Evolutionary conservation across 2,329 filamentous ascomycete genomes (phyloP).

Genomic region (Aspergillus sp.): DNA sequence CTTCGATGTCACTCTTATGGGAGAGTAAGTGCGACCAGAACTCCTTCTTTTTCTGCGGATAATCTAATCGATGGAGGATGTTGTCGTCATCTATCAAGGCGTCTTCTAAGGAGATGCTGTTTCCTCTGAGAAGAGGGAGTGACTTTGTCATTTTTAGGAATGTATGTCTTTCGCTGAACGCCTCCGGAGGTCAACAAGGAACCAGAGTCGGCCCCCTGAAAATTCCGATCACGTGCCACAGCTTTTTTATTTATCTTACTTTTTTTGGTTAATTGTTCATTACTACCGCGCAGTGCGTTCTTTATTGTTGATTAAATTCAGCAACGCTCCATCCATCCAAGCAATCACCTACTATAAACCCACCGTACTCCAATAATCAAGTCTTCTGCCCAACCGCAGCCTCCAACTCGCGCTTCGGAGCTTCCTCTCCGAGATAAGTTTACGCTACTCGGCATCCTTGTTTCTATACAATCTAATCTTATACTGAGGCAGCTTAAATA

Average conservation of each 20-base stretch:
- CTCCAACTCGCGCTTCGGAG: conserved; percentile 13
- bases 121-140: background rate
- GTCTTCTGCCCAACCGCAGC: background rate
- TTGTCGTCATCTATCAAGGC: conserved; percentile 2
- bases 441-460: conserved; percentile 27
- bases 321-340: background rate
- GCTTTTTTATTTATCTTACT: too few species aligned
- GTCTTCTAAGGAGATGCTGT: background rate
- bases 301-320: too few species aligned
- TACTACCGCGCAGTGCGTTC: too few species aligned
- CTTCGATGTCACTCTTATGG: background rate
- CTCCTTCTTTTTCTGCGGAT: background rate
- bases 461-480: conserved; percentile 58
- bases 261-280: too few species aligned
- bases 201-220: too few species aligned
- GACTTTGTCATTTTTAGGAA: too few species aligned
- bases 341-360: background rate
- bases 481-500: conserved; percentile 73
- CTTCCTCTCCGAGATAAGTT: conserved; percentile 24
- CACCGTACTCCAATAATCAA: conserved; percentile 5
- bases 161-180: too few species aligned
- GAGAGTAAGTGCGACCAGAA: background rate
- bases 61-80: background rate
- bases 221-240: too few species aligned
- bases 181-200: too few species aligned